Evolutionary conservation across 2,329 filamentous ascomycete species (phyloP), one percentile per base, ranked within the genome.

Genomic region (Aureobasidium sp.): DNA sequence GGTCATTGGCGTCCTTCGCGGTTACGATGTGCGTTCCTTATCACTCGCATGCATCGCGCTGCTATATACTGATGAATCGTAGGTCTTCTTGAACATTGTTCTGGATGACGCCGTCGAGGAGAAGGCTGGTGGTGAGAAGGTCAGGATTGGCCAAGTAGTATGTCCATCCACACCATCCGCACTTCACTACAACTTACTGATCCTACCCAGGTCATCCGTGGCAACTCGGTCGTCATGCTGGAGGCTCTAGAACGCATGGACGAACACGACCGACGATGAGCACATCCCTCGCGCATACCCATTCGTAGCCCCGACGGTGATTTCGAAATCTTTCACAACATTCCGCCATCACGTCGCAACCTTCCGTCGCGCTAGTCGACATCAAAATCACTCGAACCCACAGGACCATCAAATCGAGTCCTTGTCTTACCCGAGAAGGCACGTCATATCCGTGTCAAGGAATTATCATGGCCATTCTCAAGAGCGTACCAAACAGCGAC

Each of bases 11-110:
- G 84, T 96, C 57, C 84, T 99, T 63, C 87, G 94, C 67, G 94
- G 94, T 64, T 99, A 97, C 77, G 94, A 99, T 86, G 94, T 97
- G 79, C 67, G 88, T 43, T 34, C 2, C 39, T 52, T n/a, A 15
- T 55, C n/a, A 6, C 17, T 44, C 39, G 8, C 41, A 15, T 36
- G 5, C 24, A 20, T 47, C 32, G 17, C 39, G 3, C 26, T 6
- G 3, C 17, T 10, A 8, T 20, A 9, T 34, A 17, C 43, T 60
- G 8, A 63, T 34, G 12, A 20, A 15, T 34, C 15, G 27, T 68
- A 97, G 93, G 92, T 97, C 66, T 99, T 97, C 79, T 81, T 99
- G 72, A 99, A 99, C 79, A 92, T 99, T 73, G 94, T 99, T 47
- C 84, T 99, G 27, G 95, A 99, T 75, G 94, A 99, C 70, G 93